Percentiles rank a stretch among this genome's conserved stretches.
Evolutionary conservation across 371 early-diverging fungal species (phyloP).

Genomic region (Paraphysoderma sedebokerense): DNA sequence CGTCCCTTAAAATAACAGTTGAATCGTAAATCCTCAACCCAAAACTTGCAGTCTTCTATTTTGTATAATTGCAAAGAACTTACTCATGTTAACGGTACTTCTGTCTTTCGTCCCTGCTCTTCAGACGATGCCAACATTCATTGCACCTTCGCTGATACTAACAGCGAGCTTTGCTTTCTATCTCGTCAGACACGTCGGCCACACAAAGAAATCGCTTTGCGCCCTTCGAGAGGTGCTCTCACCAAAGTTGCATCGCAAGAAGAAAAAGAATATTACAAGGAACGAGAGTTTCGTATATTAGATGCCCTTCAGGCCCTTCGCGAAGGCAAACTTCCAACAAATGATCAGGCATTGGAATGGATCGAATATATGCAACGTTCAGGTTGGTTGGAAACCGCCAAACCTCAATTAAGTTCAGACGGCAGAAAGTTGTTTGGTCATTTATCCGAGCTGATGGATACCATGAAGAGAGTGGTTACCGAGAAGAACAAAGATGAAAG

Average conservation of each 20-base stretch:
- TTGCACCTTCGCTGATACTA: too few relatives aligned
- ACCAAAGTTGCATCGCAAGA: conserved; percentile 1
- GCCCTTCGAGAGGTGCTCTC: background rate
- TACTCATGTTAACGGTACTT: too few relatives aligned
- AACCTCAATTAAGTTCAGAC: background rate
- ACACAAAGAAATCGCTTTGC: background rate
- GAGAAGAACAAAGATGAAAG: background rate
- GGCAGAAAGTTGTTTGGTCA: background rate
- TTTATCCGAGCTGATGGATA: background rate
- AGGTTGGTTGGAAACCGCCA: background rate
- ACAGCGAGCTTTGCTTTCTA: too few relatives aligned
- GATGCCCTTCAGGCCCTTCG: background rate
- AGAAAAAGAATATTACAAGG: background rate
- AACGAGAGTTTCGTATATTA: background rate
- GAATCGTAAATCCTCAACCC: too few relatives aligned
- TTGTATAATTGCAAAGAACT: too few relatives aligned
- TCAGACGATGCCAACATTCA: too few relatives aligned
- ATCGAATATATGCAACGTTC: background rate
- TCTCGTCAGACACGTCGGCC: too few relatives aligned
- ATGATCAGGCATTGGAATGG: background rate
- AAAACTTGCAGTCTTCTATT: too few relatives aligned
- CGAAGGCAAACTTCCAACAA: background rate
- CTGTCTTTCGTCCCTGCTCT: too few relatives aligned
- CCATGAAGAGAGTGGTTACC: background rate
- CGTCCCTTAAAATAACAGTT: too few relatives aligned